Percentiles rank a stretch among this genome's conserved stretches.
Evolutionary conservation across 2,329 filamentous ascomycete species (phyloP).

Genomic region (Cladorrhinum sp.): DNA sequence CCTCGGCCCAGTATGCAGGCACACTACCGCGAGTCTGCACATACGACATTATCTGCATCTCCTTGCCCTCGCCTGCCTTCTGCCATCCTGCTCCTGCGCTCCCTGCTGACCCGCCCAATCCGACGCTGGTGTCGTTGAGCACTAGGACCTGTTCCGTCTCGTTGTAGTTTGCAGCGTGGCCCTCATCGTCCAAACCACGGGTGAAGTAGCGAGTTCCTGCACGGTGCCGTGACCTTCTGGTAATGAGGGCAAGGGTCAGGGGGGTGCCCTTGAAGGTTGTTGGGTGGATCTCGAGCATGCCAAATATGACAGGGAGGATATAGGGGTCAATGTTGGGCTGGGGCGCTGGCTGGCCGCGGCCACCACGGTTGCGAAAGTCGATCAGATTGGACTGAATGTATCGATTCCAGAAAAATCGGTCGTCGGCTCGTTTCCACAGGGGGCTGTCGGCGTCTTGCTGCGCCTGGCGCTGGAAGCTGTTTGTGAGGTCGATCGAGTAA

Average conservation of each 20-base stretch:
- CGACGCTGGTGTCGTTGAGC: conserved; percentile 74
- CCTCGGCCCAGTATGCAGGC: conserved; percentile 92
- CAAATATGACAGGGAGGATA: conserved; percentile 93
- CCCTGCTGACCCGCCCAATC: conserved; percentile 76
- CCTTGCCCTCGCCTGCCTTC: conserved; percentile 65
- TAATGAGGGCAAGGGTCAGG: conserved; percentile 83
- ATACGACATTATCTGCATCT: conserved; percentile 88
- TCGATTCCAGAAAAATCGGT: conserved; percentile 98
- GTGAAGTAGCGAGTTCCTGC: conserved; percentile 94
- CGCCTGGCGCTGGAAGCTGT: conserved; percentile 91
- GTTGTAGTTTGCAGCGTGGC: conserved; percentile 97
- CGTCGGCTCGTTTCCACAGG: conserved; percentile 88
- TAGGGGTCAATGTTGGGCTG: conserved; percentile 83
- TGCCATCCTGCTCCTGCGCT: conserved; percentile 63
- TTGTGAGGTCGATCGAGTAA: conserved; percentile 94
- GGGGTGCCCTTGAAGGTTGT: conserved; percentile 82
- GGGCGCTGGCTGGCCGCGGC: conserved; percentile 61
- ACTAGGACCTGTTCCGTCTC: conserved; percentile 94
- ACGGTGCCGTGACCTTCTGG: conserved; percentile 80
- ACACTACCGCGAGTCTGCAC: conserved; percentile 96
- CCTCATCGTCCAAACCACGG: conserved; percentile 86
- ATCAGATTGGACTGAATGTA: conserved; percentile 90
- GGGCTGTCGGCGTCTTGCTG: conserved; percentile 68
- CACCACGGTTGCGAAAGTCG: conserved; percentile 69
- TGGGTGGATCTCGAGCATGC: conserved; percentile 87